phyloP scores from a whole-genome alignment of 176 grass and related monocot genomes.

The Miscanthus lutarioriparius region DNA sequence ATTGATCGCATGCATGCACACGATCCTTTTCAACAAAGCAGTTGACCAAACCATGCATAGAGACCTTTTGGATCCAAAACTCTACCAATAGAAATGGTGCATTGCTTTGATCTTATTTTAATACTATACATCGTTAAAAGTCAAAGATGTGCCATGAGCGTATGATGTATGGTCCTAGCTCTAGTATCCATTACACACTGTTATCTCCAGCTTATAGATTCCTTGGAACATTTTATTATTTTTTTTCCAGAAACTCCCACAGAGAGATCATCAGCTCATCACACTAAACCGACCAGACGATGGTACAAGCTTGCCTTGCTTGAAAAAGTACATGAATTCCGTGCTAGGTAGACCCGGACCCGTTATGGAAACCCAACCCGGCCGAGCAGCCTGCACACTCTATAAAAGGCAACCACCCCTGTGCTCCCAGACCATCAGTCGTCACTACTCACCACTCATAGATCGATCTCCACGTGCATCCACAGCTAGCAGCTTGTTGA shows the following conservation, averaged over 20 bases:
- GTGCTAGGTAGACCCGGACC: neutral
- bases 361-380: slow-evolving; percentile 22
- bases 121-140: neutral
- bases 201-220: neutral
- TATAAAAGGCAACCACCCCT: too few species aligned
- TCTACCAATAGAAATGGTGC: too few species aligned
- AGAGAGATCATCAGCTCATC: neutral
- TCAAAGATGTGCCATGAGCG: neutral
- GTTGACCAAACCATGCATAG: neutral
- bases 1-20: neutral
- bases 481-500: too few species aligned
- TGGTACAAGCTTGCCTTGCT: neutral
- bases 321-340: neutral
- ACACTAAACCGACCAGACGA: neutral
- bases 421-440: too few species aligned
- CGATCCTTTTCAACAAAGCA: slow-evolving; percentile 8
- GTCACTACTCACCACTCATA: too few species aligned
- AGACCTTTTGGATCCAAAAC: neutral
- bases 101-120: neutral
- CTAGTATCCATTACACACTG: neutral
- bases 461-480: too few species aligned
- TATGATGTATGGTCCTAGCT: neutral
- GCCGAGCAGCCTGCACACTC: neutral
- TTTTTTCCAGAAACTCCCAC: slow-evolving; percentile 5
- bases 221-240: slow-evolving; percentile 1